Base-by-base conservation (phyloP, 2,329 filamentous ascomycete species). In the Aspergillus brunneoviolaceus region DNA sequence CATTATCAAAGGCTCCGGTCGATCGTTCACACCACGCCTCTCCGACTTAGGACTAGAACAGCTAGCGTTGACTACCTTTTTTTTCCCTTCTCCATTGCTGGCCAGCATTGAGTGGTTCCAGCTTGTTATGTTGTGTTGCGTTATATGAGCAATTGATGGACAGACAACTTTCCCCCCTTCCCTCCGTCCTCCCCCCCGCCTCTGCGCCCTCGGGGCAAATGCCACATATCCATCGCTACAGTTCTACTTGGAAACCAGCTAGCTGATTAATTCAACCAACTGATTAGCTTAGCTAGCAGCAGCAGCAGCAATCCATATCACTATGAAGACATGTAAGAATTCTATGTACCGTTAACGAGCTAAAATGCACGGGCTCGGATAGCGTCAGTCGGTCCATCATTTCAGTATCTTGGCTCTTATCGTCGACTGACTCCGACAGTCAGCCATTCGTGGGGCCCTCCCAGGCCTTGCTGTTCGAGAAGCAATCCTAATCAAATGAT, bases 351-450 rank as follows among this genome's bases (percentile, higher is more conserved):
- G 42, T 55, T 49, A 49, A 29, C 53, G 47, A 55, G 5, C 39
- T 29, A 19, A 7, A 45, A 19, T 45, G 53, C 42, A 47, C 53
- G 31, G 42, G 42, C 35, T 45, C 51, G 23, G 21, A 39, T 45
- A 42, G 51, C 31, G 51, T 25, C 35, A 45, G 51, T 19, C 16
- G 39, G 39, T 45, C 19, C 39, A 25, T 42, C 51, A 19, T 33
- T 16, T 49, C 42, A 55, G 47, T 21, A 49, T 48, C 53, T 48
- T 23, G 42, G 47, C 51, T 52, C 21, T 49, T 49, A 48, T 48
- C 42, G 52, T 55, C 52, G 52, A 48, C 52, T 53, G 23, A 39
- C 35, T 29, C 51, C 29, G 16, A 25, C 33, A 16, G 51, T 25
- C 23, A 42, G 23, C 35, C 31, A 53, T 53, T 53, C 51, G 35